Base-by-base conservation (phyloP, 1,284 basidiomycete genomes). In the Leccinum pallidistipes region DNA sequence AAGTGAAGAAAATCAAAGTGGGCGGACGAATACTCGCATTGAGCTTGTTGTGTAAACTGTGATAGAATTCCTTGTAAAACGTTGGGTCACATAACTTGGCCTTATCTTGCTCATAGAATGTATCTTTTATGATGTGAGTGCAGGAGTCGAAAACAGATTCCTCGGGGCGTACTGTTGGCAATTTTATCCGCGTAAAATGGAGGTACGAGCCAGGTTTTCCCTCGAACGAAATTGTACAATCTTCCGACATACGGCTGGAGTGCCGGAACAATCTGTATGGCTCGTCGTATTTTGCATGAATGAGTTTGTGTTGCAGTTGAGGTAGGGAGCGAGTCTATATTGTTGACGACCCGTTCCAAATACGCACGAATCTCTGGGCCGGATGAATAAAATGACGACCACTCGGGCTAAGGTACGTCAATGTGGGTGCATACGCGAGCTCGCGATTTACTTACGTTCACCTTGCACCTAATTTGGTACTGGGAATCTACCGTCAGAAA, bases 141-240 rank as follows among this genome's bases (percentile, higher is more conserved):
- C 24, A 14, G 27, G 4, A 8, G 7, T n/a, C 3, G 3, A 5
- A 5, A 8, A 5, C 21, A 43, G n/a, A 2, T 12, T 43, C 4
- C 1, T 29, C 2, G 2, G 6, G 1, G 68, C 81, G 58, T 65
- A 84, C 83, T 84, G 62, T 85, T 83, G 6, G 74, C 61, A 27
- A 84, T 68, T 34, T 74, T 77, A 8, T 77, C 75, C 32, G 74
- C 71, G 3, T 79, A 76, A 62, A 87, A 86, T 0, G 80, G 78
- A 1, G 79, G 70, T 3, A 83, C 78, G 43, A 90, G 77, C 87
- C 85, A 88, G 1, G 86, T 85, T 68, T 82, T 81, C 1, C 86
- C 83, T 16, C 85, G 80, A 36, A 86, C 86, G 65, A 82, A 88
- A 70, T 87, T 86, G 45, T 76, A 74, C 31, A 89, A 62, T 60